phyloP scores from a whole-genome alignment of 2,329 filamentous ascomycete genomes.

The Aspergillus pseudoglaucus region DNA sequence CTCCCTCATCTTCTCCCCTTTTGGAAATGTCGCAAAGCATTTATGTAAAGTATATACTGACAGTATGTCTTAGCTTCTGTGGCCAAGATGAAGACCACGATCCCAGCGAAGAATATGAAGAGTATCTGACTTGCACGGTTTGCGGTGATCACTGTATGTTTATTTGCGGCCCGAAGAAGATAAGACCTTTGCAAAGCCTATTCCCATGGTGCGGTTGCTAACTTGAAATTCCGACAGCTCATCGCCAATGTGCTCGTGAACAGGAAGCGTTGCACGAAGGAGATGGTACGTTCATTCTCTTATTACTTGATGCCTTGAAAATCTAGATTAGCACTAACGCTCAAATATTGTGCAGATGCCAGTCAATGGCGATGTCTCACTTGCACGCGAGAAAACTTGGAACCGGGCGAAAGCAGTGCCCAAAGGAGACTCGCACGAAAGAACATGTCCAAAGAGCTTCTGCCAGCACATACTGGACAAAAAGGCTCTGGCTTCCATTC shows the following conservation, averaged over 20 bases:
- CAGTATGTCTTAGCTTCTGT: conserved; percentile 61
- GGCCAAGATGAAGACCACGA: conserved; percentile 76
- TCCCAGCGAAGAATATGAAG: conserved; percentile 72
- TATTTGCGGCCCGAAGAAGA: conserved; percentile 15
- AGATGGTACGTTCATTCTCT: conserved; percentile 48
- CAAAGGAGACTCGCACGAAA: conserved; percentile 55
- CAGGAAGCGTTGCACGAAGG: conserved; percentile 56
- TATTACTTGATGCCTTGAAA: background rate
- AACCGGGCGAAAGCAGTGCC: conserved; percentile 23
- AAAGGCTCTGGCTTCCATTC: conserved; percentile 67
- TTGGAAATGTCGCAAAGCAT: conserved; percentile 6
- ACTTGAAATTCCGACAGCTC: conserved; percentile 59
- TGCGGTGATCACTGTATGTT: conserved; percentile 79
- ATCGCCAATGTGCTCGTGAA: conserved; percentile 80
- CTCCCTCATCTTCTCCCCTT: conserved; percentile 9
- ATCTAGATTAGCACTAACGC: conserved; percentile 9
- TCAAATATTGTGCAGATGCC: conserved; percentile 46
- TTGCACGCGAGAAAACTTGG: conserved; percentile 42
- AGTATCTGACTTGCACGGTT: conserved; percentile 66
- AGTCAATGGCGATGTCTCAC: conserved; percentile 57
- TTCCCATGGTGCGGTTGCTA: conserved; percentile 18
- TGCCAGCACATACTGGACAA: conserved; percentile 61
- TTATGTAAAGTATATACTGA: conserved; percentile 23
- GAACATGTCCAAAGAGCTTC: conserved; percentile 63
- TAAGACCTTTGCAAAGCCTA: conserved; percentile 23